These are phyloP conservation scores for Aspergillus steynii DNA, from an alignment of 495 filamentous ascomycete species.

Conservation along the genomic window DNA sequence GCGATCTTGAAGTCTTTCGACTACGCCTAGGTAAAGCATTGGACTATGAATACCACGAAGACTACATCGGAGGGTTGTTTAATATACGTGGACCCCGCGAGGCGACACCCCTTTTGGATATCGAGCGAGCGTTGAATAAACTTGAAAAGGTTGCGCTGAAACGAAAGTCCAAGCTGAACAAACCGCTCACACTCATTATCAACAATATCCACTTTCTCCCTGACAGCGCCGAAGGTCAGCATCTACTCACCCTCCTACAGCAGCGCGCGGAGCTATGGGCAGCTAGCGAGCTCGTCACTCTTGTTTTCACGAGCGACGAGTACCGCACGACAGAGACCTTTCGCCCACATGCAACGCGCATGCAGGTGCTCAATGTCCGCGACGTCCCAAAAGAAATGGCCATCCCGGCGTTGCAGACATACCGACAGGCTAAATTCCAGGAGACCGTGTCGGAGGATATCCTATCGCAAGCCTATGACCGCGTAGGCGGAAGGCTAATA, in stretches of 20 bases:
- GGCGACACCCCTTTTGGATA: constrained; percentile 77
- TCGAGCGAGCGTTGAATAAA: constrained; percentile 86
- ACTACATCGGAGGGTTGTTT: constrained; percentile 84
- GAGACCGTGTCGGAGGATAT: neutral
- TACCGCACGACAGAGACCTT: constrained; percentile 87
- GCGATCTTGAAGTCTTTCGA: constrained; percentile 84
- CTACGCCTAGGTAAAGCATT: constrained; percentile 78
- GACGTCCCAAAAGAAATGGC: constrained; percentile 71
- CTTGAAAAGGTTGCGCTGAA: constrained; percentile 79
- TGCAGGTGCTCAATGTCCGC: constrained; percentile 72
- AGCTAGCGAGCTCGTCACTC: constrained; percentile 69
- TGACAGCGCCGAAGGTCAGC: constrained; percentile 75
- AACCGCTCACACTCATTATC: constrained; percentile 75
- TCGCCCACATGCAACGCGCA: constrained; percentile 74
- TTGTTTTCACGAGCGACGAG: constrained; percentile 77
- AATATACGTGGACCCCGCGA: constrained; percentile 80
- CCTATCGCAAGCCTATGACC: neutral
- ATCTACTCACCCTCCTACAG: constrained; percentile 80
- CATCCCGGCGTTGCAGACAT: constrained; percentile 53
- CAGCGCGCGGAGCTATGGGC: constrained; percentile 88
- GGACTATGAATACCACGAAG: constrained; percentile 75
- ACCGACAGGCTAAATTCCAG: neutral
- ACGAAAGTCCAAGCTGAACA: constrained; percentile 49
- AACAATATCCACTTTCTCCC: constrained; percentile 78
- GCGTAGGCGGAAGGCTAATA: neutral